Base-by-base conservation (phyloP, 805 yeast species). In the Teunomyces kruisii region DNA sequence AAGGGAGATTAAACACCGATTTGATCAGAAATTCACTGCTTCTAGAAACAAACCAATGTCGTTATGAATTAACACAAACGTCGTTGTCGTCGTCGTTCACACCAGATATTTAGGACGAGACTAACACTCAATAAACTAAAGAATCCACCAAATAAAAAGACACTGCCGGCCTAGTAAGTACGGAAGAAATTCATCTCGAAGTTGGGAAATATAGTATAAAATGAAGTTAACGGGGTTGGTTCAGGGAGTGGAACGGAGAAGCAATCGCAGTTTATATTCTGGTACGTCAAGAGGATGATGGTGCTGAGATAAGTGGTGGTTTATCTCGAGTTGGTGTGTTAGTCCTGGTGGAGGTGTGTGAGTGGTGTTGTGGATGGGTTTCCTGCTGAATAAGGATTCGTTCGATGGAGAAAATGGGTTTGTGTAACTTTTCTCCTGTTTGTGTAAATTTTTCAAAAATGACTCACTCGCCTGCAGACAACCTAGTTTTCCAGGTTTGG, bases 381-480 rank as follows among this genome's bases (percentile, higher is more conserved):
- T 14, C 28, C 9, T 19, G 38, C 13, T n/a, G 10, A 33, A n/a
- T 19, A 19, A 22, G 38, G 16, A 24, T 19, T n/a, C 9, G 10
- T 10, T 35, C 38, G 38, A 35, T 35, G 38, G 38, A 33, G 38
- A 22, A 35, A 19, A 22, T 13, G 27, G 28, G 22, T 12, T 35
- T 35, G 38, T 35, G 38, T 35, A 35, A 35, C n/a, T 16, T 17
- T 17, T 35, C 15, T 33, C 38, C 17, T 24, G 12, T 35, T 35
- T 35, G 38, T 35, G 38, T 35, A 35, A 35, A 9, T 32, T 35
- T 35, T 22, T 10, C 9, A 12, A 22, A 35, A 12, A 35, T 35
- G 38, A 35, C 38, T 35, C 38, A 35, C 38, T 35, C 19, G n/a
- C 36, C 36, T 32, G 36, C 36, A 32, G 22, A 32, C n/a, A 29